Base-by-base conservation (phyloP, 306 rosid genomes). In the Betula pendula region DNA sequence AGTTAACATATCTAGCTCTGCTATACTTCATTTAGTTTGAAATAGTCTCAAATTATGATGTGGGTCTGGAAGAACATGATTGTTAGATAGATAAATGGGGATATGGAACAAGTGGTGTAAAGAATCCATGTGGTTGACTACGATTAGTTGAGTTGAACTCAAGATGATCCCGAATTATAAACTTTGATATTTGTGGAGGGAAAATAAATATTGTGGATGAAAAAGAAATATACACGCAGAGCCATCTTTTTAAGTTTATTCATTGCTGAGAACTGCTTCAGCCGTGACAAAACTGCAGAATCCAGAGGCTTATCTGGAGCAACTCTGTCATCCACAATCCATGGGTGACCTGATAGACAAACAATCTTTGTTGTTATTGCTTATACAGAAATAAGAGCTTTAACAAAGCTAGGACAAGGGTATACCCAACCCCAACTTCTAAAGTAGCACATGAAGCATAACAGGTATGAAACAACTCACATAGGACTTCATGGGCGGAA, bases 221-320 rank as follows among this genome's bases (percentile, higher is more conserved):
- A 12, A 12, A 29, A 52, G 56, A 58, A 66, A 44, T 88, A 73
- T 88, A 93, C 98, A 33, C 90, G 89, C 58, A 90, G 81, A 47
- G 98, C 98, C 98, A 93, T 89, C 87, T 93, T 93, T 87, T 93
- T 93, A 33, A 93, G 86, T 58, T 90, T 93, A 78, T 93, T 85
- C 98, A 93, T 93, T 48, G 94, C 96, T 8, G 98, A 90, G 84
- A 93, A 93, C 78, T 89, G 96, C 78, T 93, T 93, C 80, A 93
- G 86, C 58, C 98, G 96, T 31, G 98, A 78, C 87, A 93, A 84
- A 83, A 93, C 98, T 73, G 98, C 98, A 75, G 96, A 90, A 77
- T 89, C 96, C 77, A 93, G 81, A 62, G 98, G 96, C 68, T 87
- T 87, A 85, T 93, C 96, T 0, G 98, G 98, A 60, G 98, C 96